phyloP scores from a whole-genome alignment of 345 rosid genomes.

The Sonneratia caseolaris region DNA sequence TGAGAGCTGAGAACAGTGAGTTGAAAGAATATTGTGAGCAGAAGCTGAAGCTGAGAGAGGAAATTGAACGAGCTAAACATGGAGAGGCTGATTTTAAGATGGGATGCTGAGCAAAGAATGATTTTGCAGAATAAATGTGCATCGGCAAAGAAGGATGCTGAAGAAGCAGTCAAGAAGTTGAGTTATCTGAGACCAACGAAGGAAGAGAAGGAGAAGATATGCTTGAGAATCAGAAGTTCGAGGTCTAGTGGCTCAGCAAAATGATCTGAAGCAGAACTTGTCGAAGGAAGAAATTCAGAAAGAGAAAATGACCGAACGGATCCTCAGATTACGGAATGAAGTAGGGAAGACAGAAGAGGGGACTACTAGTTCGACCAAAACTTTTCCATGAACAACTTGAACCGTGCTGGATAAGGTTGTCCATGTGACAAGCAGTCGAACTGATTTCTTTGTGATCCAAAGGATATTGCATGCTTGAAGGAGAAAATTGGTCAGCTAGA shows the following conservation, averaged over 20 bases:
- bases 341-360: slow-evolving; percentile 44
- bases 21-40: too few relatives aligned
- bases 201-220: slow-evolving; percentile 43
- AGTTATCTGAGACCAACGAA: slow-evolving; percentile 27
- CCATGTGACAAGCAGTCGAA: neutral
- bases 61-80: slow-evolving; percentile 22
- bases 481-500: slow-evolving; percentile 14
- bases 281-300: slow-evolving; percentile 53
- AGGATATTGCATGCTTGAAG: slow-evolving; percentile 12
- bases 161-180: slow-evolving; percentile 40
- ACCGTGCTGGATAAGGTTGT: neutral
- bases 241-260: slow-evolving; percentile 33
- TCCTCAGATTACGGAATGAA: slow-evolving; percentile 35
- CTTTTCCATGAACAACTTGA: neutral
- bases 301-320: slow-evolving; percentile 41
- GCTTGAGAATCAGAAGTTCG: slow-evolving; percentile 38
- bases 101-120: slow-evolving; percentile 40
- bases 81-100: slow-evolving; percentile 30
- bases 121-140: slow-evolving; percentile 33
- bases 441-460: slow-evolving; percentile 7
- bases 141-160: slow-evolving; percentile 40
- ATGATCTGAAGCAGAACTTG: slow-evolving; percentile 36
- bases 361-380: slow-evolving; percentile 9
- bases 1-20: too few relatives aligned
- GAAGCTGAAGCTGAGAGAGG: slow-evolving; percentile 14